A percentile compares a stretch with the other conserved stretches of the same genome.
Conservation (phyloP, 495 filamentous ascomycete species). For the Opeltia flavorubescens region DNA sequence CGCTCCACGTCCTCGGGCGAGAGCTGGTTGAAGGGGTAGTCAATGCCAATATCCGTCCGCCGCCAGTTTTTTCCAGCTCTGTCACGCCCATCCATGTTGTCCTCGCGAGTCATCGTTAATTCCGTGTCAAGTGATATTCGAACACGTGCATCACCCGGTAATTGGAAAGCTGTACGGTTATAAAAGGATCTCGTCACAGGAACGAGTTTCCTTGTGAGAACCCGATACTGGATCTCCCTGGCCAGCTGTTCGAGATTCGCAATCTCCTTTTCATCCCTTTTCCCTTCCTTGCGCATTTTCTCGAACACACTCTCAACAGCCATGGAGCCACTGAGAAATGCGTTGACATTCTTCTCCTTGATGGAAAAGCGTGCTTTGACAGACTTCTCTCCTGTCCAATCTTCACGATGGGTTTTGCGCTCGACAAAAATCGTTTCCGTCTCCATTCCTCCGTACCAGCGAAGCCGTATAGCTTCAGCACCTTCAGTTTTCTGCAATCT, state of each 20-base stretch:
- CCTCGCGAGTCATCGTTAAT: conserved; percentile 84
- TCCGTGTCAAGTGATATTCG: conserved; percentile 96
- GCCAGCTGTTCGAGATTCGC: conserved; percentile 81
- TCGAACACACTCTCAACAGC: conserved; percentile 77
- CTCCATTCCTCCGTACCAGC: conserved; percentile 97
- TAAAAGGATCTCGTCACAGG: conserved; percentile 92
- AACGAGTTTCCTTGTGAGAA: conserved; percentile 65
- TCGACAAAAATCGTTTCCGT: conserved; percentile 92
- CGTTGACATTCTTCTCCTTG: conserved; percentile 96
- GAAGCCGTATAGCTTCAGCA: conserved; percentile 86
- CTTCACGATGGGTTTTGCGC: conserved; percentile 94
- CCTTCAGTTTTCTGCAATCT: conserved; percentile 95
- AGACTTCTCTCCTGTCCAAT: conserved; percentile 98
- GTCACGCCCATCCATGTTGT: conserved; percentile 71
- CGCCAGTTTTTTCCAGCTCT: conserved; percentile 86
- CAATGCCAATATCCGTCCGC: conserved; percentile 93
- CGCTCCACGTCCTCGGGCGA: conserved; percentile 70
- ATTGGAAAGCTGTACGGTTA: conserved; percentile 92
- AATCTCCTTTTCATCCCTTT: conserved; percentile 81
- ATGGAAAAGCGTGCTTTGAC: conserved; percentile 90
- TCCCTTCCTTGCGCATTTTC: conserved; percentile 85
- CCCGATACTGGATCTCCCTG: conserved; percentile 82
- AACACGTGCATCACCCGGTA: conserved; percentile 90
- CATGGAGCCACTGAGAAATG: conserved; percentile 67
- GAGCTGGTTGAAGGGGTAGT: conserved; percentile 85